These are phyloP conservation scores for Saussurea involucrata DNA, from an alignment of 129 eudicot genomes.

Conservation along the genomic window DNA sequence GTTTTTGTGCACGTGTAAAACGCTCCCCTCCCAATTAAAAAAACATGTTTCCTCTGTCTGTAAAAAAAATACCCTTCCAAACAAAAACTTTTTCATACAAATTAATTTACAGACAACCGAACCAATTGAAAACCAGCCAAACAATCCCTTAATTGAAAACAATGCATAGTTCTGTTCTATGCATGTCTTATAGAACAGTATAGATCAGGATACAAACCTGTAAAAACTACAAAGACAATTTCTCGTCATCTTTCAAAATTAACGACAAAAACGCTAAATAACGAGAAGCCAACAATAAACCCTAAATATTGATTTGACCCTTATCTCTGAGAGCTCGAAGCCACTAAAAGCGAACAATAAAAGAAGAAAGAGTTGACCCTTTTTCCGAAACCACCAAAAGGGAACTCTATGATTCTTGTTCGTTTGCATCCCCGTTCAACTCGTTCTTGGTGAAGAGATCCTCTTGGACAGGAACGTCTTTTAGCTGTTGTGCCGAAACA, in stretches of 20 bases:
- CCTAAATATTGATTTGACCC: neutral
- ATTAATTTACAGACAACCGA: no score
- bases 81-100: no score
- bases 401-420: slow-evolving; percentile 14
- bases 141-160: no score
- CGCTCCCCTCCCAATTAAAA: no score
- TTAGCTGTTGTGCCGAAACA: slow-evolving; percentile 57
- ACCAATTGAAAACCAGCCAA: no score
- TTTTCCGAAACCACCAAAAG: neutral
- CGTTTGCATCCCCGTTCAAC: slow-evolving; percentile 47
- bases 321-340: neutral
- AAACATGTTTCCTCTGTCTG: no score
- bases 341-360: neutral
- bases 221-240: neutral
- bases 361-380: neutral
- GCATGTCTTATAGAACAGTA: neutral
- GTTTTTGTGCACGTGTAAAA: neutral
- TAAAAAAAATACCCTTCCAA: no score
- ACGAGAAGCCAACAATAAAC: neutral
- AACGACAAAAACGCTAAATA: neutral
- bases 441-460: slow-evolving; percentile 67
- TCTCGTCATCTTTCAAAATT: neutral
- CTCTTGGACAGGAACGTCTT: slow-evolving; percentile 69
- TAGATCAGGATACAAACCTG: neutral
- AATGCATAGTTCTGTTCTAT: no score